Evolutionary conservation across 2,329 filamentous ascomycete genomes (phyloP).

Genomic region (Fusarium globosum): DNA sequence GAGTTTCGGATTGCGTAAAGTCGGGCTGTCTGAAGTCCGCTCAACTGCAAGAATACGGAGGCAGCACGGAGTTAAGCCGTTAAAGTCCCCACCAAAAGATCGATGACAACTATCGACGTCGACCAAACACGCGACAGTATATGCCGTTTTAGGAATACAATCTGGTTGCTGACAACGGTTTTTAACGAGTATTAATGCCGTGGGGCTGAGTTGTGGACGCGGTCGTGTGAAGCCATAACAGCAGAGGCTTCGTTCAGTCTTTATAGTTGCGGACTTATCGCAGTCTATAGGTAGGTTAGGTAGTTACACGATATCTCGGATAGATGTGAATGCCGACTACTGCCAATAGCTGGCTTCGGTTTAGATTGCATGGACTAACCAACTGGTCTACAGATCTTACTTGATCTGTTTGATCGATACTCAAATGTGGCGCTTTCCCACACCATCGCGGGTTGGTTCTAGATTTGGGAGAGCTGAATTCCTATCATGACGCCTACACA

Average conservation of each 20-base stretch:
- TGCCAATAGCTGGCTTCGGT: slow-evolving; percentile 2
- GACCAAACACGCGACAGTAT: slow-evolving; percentile 24
- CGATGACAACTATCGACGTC: slow-evolving; percentile 24
- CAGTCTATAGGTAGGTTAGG: not conserved
- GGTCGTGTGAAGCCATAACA: not conserved
- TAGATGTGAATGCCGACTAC: slow-evolving; percentile 18
- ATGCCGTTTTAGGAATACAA: not conserved
- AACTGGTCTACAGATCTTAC: slow-evolving; percentile 11
- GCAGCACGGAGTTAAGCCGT: slow-evolving; percentile 34
- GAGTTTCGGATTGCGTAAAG: slow-evolving; percentile 35
- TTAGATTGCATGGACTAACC: not conserved
- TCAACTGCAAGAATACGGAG: not conserved
- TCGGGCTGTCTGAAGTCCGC: slow-evolving; percentile 21
- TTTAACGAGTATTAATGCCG: slow-evolving; percentile 11
- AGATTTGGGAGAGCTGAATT: slow-evolving; percentile 15
- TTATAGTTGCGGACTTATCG: slow-evolving; percentile 32
- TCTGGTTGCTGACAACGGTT: not conserved
- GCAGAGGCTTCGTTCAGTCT: slow-evolving; percentile 2
- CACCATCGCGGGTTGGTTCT: not conserved
- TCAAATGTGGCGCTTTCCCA: slow-evolving; percentile 4
- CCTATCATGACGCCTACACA: slow-evolving; percentile 27
- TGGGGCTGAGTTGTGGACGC: slow-evolving; percentile 16
- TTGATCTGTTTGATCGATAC: slow-evolving; percentile 4
- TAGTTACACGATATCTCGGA: slow-evolving; percentile 7
- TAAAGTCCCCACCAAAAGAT: slow-evolving; percentile 23